Evolutionary conservation across 2,329 filamentous ascomycete genomes (phyloP).

Genomic region (Massarina eburnea): DNA sequence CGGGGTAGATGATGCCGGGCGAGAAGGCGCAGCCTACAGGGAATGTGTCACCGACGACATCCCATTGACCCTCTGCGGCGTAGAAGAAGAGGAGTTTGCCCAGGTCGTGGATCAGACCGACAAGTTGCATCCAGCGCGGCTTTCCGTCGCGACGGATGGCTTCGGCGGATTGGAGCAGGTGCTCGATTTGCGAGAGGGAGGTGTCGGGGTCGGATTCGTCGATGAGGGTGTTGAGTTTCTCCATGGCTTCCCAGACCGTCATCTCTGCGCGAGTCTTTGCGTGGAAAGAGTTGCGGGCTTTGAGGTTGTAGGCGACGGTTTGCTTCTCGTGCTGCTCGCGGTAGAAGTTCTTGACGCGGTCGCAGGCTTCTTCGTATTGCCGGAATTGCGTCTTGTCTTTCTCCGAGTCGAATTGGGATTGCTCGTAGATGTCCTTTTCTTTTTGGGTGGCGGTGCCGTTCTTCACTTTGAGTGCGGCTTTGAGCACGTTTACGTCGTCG

Average conservation of each 20-base stretch:
- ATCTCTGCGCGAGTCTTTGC: slow-evolving; percentile 70
- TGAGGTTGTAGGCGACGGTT: slow-evolving; percentile 81
- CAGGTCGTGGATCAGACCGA: slow-evolving; percentile 75
- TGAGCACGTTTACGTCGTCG: slow-evolving; percentile 62
- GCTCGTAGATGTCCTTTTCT: slow-evolving; percentile 54
- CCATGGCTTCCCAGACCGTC: slow-evolving; percentile 89
- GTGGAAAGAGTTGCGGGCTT: slow-evolving; percentile 72
- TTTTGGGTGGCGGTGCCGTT: slow-evolving; percentile 46
- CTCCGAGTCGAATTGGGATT: slow-evolving; percentile 68
- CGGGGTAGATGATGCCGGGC: slow-evolving; percentile 75
- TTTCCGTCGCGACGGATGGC: slow-evolving; percentile 84
- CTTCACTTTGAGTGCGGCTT: slow-evolving; percentile 55
- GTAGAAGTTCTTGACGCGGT: slow-evolving; percentile 87
- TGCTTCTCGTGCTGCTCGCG: slow-evolving; percentile 70
- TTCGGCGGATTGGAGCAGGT: slow-evolving; percentile 84
- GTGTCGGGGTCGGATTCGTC: slow-evolving; percentile 93
- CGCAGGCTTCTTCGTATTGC: slow-evolving; percentile 80
- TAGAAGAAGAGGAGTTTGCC: slow-evolving; percentile 81
- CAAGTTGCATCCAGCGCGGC: slow-evolving; percentile 80
- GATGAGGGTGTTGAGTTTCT: slow-evolving; percentile 87
- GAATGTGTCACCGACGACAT: slow-evolving; percentile 87
- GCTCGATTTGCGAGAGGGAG: slow-evolving; percentile 82
- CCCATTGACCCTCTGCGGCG: slow-evolving; percentile 86
- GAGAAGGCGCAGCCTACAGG: slow-evolving; percentile 77
- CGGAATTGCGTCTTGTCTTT: slow-evolving; percentile 83